Conservation (phyloP, 345 rosid genomes). For the Euphorbia tirucalli region DNA sequence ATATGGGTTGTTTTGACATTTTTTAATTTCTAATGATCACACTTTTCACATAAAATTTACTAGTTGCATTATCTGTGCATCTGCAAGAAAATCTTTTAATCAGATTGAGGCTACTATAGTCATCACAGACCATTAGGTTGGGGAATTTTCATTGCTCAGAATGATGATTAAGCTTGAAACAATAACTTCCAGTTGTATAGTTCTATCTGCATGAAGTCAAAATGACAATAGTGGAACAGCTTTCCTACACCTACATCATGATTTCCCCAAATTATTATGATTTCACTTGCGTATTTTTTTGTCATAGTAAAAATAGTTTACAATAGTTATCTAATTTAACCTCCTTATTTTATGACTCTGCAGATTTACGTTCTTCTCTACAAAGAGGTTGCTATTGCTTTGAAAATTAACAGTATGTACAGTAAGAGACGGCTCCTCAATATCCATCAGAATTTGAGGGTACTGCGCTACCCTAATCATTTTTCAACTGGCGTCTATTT, state of each 20-base stretch:
- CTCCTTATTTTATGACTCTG: constrained; percentile 13
- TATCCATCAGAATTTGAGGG: constrained; percentile 81
- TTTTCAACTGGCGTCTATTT: constrained; percentile 69
- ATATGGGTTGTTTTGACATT: background rate
- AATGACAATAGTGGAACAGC: background rate
- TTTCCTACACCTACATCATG: background rate
- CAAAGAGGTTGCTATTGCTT: constrained; percentile 86
- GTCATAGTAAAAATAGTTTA: background rate
- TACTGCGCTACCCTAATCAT: constrained; percentile 90
- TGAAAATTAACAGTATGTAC: constrained; percentile 81
- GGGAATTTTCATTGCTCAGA: background rate
- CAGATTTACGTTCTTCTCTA: constrained; percentile 90
- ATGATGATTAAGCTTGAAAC: background rate
- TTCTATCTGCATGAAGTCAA: background rate
- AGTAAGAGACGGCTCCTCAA: constrained; percentile 72
- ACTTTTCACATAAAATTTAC: no score
- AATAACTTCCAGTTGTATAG: background rate
- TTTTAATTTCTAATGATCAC: background rate
- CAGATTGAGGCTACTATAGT: background rate
- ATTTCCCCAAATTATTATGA: background rate
- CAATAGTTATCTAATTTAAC: background rate
- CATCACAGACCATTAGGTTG: background rate
- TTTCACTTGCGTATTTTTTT: background rate
- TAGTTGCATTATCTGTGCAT: background rate
- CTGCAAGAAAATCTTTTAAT: background rate